These are phyloP conservation scores for Debaryomycetaceae sp. DNA, from an alignment of 1,139 yeast species.

Conservation along the genomic window DNA sequence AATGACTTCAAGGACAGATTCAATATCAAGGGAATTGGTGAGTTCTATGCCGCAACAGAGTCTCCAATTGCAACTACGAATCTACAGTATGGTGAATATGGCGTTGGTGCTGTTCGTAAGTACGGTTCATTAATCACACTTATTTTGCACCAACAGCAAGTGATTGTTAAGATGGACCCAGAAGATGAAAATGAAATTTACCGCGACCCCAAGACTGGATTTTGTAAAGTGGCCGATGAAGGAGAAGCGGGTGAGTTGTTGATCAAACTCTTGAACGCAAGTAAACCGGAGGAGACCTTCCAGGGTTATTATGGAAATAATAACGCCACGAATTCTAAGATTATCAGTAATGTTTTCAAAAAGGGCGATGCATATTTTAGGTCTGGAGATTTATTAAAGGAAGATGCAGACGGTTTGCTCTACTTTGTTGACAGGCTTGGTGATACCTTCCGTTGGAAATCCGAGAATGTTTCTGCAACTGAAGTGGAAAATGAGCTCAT, in stretches of 20 bases:
- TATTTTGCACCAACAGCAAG: constrained; percentile 55
- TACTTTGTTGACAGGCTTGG: constrained; percentile 93
- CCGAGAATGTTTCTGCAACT: constrained; percentile 91
- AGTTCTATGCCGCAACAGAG: constrained; percentile 93
- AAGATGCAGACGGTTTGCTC: constrained; percentile 66
- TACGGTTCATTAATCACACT: constrained; percentile 66
- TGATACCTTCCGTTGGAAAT: constrained; percentile 96
- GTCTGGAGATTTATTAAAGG: constrained; percentile 77
- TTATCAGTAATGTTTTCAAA: constrained; percentile 66
- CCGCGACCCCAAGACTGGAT: constrained; percentile 69
- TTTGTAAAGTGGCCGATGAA: constrained; percentile 31
- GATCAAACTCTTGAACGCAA: constrained; percentile 68
- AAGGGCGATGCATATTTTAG: constrained; percentile 93
- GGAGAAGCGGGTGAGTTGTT: constrained; percentile 86
- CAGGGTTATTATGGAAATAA: constrained; percentile 88
- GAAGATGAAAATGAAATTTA: constrained; percentile 72
- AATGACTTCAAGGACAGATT: constrained; percentile 71
- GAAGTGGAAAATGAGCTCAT: constrained; percentile 79
- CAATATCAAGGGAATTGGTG: constrained; percentile 74
- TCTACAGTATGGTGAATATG: constrained; percentile 73
- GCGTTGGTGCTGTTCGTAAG: constrained; percentile 86
- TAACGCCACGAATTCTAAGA: constrained; percentile 73
- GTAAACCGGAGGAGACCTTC: constrained; percentile 65
- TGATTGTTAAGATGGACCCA: constrained; percentile 72
- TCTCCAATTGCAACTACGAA: constrained; percentile 89